These are phyloP conservation scores for Cucurbita ficifolia DNA, from an alignment of 306 rosid genomes.

Conservation along the genomic window DNA sequence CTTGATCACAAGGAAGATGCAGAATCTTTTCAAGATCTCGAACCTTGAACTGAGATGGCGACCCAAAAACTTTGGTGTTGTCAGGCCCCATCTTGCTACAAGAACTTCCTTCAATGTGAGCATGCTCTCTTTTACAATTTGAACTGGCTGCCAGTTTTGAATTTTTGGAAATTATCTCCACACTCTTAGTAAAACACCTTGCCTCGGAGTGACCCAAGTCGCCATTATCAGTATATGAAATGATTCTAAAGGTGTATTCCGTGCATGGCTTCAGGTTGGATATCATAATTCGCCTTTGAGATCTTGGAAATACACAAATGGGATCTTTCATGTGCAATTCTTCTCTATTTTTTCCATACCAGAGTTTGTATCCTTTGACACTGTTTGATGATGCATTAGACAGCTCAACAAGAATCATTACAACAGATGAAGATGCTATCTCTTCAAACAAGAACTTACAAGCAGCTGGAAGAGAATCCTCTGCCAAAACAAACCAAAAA, in stretches of 20 bases:
- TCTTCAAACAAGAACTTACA: constrained; percentile 96
- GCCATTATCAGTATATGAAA: constrained; percentile 55
- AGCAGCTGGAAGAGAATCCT: constrained; percentile 96
- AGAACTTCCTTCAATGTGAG: constrained; percentile 29
- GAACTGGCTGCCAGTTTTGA: constrained; percentile 19
- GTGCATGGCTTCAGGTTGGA: constrained; percentile 84
- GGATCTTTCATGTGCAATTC: constrained; percentile 61
- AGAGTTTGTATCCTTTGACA: constrained; percentile 83
- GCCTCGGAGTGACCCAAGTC: constrained; percentile 98
- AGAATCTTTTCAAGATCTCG: constrained; percentile 80
- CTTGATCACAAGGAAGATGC: constrained; percentile 74
- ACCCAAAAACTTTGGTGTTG: constrained; percentile 27
- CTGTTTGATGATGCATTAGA: constrained; percentile 38
- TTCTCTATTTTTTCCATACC: constrained; percentile 75
- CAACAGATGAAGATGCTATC: constrained; percentile 61
- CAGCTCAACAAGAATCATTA: constrained; percentile 66
- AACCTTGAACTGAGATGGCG: constrained; percentile 65
- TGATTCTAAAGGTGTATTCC: constrained; percentile 70
- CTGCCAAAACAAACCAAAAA: constrained; percentile 25
- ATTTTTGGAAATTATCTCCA: constrained; percentile 57
- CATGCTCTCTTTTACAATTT: constrained; percentile 32
- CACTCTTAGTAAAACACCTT: constrained; percentile 86
- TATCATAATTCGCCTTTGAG: constrained; percentile 80
- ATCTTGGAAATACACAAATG: constrained; percentile 62
- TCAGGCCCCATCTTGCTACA: constrained; percentile 40